Conservation (phyloP, 2,329 filamentous ascomycete genomes). For the Alternaria panax region DNA sequence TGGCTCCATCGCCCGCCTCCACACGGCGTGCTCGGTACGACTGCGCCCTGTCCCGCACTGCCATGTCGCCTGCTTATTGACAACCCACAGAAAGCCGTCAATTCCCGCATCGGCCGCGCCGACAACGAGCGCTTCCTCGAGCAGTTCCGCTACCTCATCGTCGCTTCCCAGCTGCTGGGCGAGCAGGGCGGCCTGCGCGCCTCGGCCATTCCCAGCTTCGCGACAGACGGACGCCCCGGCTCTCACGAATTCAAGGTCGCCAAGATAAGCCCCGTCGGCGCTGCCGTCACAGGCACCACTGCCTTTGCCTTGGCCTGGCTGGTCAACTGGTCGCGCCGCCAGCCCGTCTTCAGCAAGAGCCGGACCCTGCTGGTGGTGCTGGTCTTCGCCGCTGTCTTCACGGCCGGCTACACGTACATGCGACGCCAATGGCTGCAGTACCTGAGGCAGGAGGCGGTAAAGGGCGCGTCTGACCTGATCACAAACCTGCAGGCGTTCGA, state of each 20-base stretch:
- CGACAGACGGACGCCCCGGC: slow-evolving; percentile 30
- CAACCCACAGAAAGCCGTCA: slow-evolving; percentile 68
- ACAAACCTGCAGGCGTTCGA: slow-evolving; percentile 82
- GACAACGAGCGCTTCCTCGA: slow-evolving; percentile 89
- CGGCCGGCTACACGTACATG: slow-evolving; percentile 73
- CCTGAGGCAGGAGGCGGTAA: slow-evolving; percentile 75
- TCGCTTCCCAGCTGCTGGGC: slow-evolving; percentile 87
- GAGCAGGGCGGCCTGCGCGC: slow-evolving; percentile 58
- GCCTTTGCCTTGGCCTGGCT: slow-evolving; percentile 71
- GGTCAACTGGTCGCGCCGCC: slow-evolving; percentile 72
- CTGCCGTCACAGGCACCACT: slow-evolving; percentile 67
- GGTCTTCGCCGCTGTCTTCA: slow-evolving; percentile 61
- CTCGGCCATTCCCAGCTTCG: slow-evolving; percentile 38
- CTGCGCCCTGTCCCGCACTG: neutral
- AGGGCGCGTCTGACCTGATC: slow-evolving; percentile 73
- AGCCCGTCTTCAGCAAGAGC: slow-evolving; percentile 63
- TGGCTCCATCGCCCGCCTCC: slow-evolving; percentile 49
- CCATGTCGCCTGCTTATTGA: slow-evolving; percentile 14
- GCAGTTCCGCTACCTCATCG: slow-evolving; percentile 90
- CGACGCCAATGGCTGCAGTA: slow-evolving; percentile 83
- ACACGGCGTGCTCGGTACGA: slow-evolving; percentile 49
- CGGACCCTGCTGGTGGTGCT: slow-evolving; percentile 57
- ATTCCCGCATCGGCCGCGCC: slow-evolving; percentile 74
- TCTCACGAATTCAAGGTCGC: slow-evolving; percentile 50
- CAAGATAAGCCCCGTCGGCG: slow-evolving; percentile 68